Conservation (phyloP, 768 basidiomycete genomes). For the Kwoniella europaea region DNA sequence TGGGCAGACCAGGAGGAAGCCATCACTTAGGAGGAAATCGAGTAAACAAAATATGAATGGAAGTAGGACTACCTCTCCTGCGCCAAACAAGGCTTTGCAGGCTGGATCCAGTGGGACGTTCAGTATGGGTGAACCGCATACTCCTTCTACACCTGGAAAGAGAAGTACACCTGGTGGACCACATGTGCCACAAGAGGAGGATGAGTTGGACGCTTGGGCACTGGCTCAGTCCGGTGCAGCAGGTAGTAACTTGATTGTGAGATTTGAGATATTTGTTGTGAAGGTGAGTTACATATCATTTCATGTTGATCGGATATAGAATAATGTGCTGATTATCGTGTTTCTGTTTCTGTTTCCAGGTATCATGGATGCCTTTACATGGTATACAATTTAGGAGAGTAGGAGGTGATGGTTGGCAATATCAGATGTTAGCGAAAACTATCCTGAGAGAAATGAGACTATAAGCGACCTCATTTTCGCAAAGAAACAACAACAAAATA, state of each 20-base stretch:
- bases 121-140: constrained; percentile 28
- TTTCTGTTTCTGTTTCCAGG: constrained; percentile 61
- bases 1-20: constrained; percentile 14
- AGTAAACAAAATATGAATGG: constrained; percentile 34
- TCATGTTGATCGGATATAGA: not conserved
- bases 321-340: not conserved
- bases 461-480: constrained; percentile 10
- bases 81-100: constrained; percentile 7
- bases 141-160: constrained; percentile 21
- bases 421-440: constrained; percentile 80
- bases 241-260: constrained; percentile 79
- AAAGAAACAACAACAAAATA: not conserved
- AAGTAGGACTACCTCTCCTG: constrained; percentile 18
- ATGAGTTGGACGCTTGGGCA: constrained; percentile 58
- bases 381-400: constrained; percentile 93
- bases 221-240: constrained; percentile 59
- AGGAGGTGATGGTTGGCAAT: constrained; percentile 93
- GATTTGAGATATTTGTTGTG: constrained; percentile 96
- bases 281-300: constrained; percentile 61
- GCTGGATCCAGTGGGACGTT: constrained; percentile 35
- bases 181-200: constrained; percentile 36
- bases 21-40: constrained; percentile 33
- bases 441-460: constrained; percentile 52
- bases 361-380: constrained; percentile 87
- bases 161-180: constrained; percentile 10